Conservation (phyloP, 441 rosid species). For the Croton setiger region DNA sequence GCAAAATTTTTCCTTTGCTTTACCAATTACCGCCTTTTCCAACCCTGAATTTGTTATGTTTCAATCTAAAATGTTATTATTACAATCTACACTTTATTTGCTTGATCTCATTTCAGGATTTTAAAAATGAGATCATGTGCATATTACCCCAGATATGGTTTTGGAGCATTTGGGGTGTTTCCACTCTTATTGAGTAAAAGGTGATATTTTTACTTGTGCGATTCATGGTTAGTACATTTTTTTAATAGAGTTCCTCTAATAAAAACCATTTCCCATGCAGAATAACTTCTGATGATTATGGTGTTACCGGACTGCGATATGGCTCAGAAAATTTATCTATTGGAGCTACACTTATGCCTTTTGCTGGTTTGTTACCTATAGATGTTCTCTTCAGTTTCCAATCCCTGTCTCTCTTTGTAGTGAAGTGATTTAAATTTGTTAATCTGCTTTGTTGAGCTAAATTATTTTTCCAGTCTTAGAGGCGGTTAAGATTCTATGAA, state of each 20-base stretch:
- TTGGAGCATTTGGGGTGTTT: slow-evolving; percentile 77
- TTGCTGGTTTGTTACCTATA: slow-evolving; percentile 37
- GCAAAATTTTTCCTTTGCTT: slow-evolving; percentile 17
- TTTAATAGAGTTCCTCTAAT: slow-evolving; percentile 19
- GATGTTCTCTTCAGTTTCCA: background rate
- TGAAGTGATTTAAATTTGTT: background rate
- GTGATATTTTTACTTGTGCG: slow-evolving; percentile 29
- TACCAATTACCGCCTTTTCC: background rate
- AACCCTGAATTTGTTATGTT: background rate
- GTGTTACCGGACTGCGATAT: slow-evolving; percentile 85
- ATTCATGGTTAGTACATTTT: background rate
- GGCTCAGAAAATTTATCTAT: slow-evolving; percentile 68
- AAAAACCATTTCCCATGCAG: slow-evolving; percentile 31
- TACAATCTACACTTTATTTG: slow-evolving; percentile 15
- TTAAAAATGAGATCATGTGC: slow-evolving; percentile 66
- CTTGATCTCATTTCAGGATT: slow-evolving; percentile 44
- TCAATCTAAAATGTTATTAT: background rate
- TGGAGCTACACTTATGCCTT: slow-evolving; percentile 71
- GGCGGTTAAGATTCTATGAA: background rate
- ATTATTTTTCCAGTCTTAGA: background rate
- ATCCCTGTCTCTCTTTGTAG: slow-evolving; percentile 8
- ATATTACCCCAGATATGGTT: slow-evolving; percentile 68
- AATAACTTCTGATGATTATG: slow-evolving; percentile 49
- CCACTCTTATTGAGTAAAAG: slow-evolving; percentile 57
- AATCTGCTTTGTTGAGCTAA: background rate